Evolutionary conservation across 2,329 filamentous ascomycete species (phyloP), one percentile per base, ranked within the genome.

Genomic region (Aphanocladium album): DNA sequence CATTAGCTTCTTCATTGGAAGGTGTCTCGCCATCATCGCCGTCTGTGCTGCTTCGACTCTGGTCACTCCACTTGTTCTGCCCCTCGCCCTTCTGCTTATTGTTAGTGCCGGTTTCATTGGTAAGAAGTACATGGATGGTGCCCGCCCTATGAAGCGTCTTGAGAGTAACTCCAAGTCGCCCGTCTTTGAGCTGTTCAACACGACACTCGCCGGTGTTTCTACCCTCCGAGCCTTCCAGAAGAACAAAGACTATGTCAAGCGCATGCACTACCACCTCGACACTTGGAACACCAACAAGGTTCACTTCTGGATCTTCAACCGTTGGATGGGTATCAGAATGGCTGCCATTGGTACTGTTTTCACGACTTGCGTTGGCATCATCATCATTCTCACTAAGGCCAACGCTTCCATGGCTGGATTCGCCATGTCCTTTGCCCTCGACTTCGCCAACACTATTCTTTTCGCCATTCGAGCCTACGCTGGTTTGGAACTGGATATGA

Each of bases 141-240:
- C 89, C 0, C 80, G 90, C 43, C 89, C 91, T 35, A 80, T 89
- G 63, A 93, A 93, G 74, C 81, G 90, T 5, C 80, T 93, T 1
- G 90, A 93, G 71, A 90, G 87, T 64, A 90, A 83, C 3, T 83
- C 85, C 60, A 93, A 91, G 72, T 90, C 87, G 0, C 90, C 90
- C 0, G 85, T 93, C 1, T 93, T 91, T 66, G 90, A 93, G 70
- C 86, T 90, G 63, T 93, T 93, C 67, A 87, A 87, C 12, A 86
- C 88, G 1, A 84, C 88, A 0, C 80, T 93, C 11, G 82, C 83
- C 0, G 90, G 90, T 5, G 83, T 95, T 19, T 79, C 84, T 1
- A 93, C 90, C 0, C 90, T 95, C 57, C 84, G 90, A 14, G 88
- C 88, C 0, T 93, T 90, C 65, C 85, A 85, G 64, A 91, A 90